These are phyloP conservation scores for Neltuma alba DNA, from an alignment of 306 rosid species.

Conservation along the genomic window DNA sequence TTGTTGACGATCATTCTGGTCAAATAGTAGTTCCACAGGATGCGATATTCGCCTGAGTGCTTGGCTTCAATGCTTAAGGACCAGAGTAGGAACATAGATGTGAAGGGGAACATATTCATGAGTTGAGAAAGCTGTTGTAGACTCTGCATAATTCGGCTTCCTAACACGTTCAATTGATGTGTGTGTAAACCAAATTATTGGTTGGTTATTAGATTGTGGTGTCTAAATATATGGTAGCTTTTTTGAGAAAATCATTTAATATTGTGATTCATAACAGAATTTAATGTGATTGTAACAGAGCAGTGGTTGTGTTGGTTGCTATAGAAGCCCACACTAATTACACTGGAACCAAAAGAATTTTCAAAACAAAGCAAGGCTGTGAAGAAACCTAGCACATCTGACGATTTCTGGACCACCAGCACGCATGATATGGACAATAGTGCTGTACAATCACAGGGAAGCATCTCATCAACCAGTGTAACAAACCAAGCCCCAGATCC, in stretches of 20 bases:
- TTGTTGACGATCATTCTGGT: neutral
- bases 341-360: constrained; percentile 43
- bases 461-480: constrained; percentile 81
- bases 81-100: neutral
- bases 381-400: constrained; percentile 67
- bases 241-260: constrained; percentile 13
- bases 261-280: constrained; percentile 69
- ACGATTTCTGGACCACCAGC: constrained; percentile 92
- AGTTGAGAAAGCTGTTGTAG: neutral
- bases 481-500: constrained; percentile 67
- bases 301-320: constrained; percentile 98
- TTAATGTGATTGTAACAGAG: constrained; percentile 85
- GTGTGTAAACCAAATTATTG: constrained; percentile 20
- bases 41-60: neutral
- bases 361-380: constrained; percentile 34
- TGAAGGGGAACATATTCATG: neutral
- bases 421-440: constrained; percentile 91
- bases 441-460: constrained; percentile 87
- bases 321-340: constrained; percentile 49
- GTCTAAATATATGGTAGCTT: constrained; percentile 9
- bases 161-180: neutral
- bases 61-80: neutral
- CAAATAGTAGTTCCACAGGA: neutral
- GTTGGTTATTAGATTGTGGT: constrained; percentile 29
- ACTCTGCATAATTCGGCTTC: neutral